Evolutionary conservation across 192 early-diverging fungal species (phyloP), one percentile per base, ranked within the genome.

Genomic region (Tieghemiomyces parasiticus): DNA sequence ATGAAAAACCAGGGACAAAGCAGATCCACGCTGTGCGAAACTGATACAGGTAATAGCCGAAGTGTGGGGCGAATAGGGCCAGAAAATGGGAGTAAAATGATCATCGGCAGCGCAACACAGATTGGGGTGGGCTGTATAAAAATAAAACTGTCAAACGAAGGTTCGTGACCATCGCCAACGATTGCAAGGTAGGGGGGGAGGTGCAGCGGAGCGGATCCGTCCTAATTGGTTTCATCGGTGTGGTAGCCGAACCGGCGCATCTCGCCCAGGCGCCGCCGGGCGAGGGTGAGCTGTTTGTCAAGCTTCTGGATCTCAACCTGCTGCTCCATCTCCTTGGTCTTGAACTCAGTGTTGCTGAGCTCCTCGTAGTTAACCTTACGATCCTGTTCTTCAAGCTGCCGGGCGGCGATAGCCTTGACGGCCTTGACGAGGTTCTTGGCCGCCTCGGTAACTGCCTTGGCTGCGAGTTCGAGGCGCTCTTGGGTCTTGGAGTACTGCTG

Each of bases 251-350:
- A 71, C 68, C 88, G 86, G 28, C 94, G 81, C 83, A 97, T 92
- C 76, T 95, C 93, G 19, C 89, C 93, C 42, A 99, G 71, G 35
- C 83, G 79, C 61, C 87, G 81, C 59, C 93, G 72, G 25, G 95
- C 93, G 58, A 84, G 74, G 28, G 76, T 78, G 58, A 99, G 72
- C 52, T 92, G 92, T 63, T 92, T 90, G 69, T 99, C 95, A 29
- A 97, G 75, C 72, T 95, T 90, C 63, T 97, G 75, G 55, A 99
- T 93, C 72, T 84, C 79, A 35, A 99, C 95, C 71, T 99, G 94
- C 71, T 95, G 93, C 61, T 94, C 88, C 95, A 97, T 99, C 69
- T 97, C 93, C 64, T 82, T 81, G 63, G 87, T 85, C 74, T 95
- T 95, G 71, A 93, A 88, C 69, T 99, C 92, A 71, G 93, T 88